These are phyloP conservation scores for Phallus indusiatus DNA, from an alignment of 768 basidiomycete genomes.

Conservation along the genomic window DNA sequence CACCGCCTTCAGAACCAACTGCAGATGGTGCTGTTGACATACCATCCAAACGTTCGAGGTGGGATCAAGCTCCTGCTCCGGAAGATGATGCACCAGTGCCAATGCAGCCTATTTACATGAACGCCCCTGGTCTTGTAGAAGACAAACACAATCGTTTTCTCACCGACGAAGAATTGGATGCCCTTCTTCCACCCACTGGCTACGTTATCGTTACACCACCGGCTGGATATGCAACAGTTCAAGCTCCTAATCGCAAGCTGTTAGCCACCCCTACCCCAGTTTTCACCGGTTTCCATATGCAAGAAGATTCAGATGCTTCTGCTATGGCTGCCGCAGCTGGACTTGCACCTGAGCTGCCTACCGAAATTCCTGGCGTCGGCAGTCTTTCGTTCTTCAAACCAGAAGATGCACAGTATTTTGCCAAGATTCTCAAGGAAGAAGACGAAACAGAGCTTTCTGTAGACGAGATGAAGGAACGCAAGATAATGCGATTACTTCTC, in stretches of 20 bases:
- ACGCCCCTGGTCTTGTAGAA: constrained; percentile 71
- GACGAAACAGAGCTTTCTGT: constrained; percentile 88
- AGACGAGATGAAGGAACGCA: constrained; percentile 99
- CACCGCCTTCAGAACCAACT: constrained; percentile 66
- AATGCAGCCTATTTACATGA: constrained; percentile 80
- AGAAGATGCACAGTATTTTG: constrained; percentile 96
- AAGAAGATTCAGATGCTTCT: constrained; percentile 88
- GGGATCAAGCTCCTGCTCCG: constrained; percentile 88
- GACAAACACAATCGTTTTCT: constrained; percentile 97
- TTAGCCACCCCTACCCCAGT: constrained; percentile 39
- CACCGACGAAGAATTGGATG: constrained; percentile 91
- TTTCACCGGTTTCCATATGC: constrained; percentile 89
- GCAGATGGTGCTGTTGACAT: constrained; percentile 31
- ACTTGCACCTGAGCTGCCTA: constrained; percentile 86
- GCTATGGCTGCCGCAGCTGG: constrained; percentile 85
- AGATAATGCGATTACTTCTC: constrained; percentile 94
- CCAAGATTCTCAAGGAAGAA: constrained; percentile 91
- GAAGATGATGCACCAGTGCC: constrained; percentile 42
- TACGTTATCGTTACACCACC: constrained; percentile 92
- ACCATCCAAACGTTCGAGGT: constrained; percentile 84
- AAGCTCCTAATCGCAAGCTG: constrained; percentile 44
- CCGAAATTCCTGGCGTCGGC: constrained; percentile 97
- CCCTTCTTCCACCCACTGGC: constrained; percentile 75
- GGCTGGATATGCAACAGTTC: constrained; percentile 80
- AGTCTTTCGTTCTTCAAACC: constrained; percentile 97